Base-by-base conservation (phyloP, 768 basidiomycete species). In the Boletus rubroflammeus region DNA sequence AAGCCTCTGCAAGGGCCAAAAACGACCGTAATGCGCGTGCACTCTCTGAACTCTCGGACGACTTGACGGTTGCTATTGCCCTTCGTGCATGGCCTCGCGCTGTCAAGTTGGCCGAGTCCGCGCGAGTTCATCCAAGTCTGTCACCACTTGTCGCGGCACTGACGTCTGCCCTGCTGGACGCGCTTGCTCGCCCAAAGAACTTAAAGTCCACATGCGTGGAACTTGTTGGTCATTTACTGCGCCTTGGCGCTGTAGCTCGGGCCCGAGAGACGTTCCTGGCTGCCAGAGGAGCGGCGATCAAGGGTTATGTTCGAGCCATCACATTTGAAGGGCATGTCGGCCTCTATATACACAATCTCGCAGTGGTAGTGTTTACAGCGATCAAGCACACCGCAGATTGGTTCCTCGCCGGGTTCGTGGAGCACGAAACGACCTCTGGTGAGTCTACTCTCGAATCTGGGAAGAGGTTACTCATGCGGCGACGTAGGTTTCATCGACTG, bases 311-410 rank as follows among this genome's bases (percentile, higher is more conserved):
- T n/a, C 79, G 95, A 44, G 88, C 84, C 62, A 97, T 99, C 63
- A 79, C 81, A 45, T 95, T 94, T 59, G 93, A 96, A 60, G 95
- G 96, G 3, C 84, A 94, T 63, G 84, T 95, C 32, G 82, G 80
- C 3, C 78, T 86, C 46, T 98, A 96, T 63, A 80, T 98, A 45
- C 86, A 84, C 32, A 92, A 98, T 64, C 76, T 98, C 32, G 84
- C 93, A 3, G 78, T 94, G 39, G 90, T 98, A 0, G 83, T 87
- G 54, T 98, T 98, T 63, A 97, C 94, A 0, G 86, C 91, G 1
- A 89, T 99, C 68, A 95, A 97, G 68, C 93, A 98, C 66, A 97
- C 95, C 1, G 92, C 92, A 14, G 96, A 99, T 72, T 99, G 97
- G 97, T 99, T 92, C 71, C 76, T 98, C 61, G 86, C 88, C 1